Evolutionary conservation across 768 basidiomycete genomes (phyloP).

Genomic region (Ephemerocybe angulata): DNA sequence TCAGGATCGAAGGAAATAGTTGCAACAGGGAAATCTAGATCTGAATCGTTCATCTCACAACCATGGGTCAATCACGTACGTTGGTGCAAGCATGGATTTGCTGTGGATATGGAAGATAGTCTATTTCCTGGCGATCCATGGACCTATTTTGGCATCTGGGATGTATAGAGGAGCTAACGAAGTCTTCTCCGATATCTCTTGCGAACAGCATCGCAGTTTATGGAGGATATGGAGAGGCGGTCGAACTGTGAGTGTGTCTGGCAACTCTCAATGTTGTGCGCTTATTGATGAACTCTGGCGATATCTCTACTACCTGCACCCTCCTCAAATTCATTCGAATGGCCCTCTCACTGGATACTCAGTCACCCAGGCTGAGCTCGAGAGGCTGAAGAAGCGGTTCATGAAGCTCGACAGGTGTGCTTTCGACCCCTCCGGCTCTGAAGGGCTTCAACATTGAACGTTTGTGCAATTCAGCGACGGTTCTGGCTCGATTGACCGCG

Average conservation of each 20-base stretch:
- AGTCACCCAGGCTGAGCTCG: constrained; percentile 95
- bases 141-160: background rate
- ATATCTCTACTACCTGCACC: background rate
- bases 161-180: background rate
- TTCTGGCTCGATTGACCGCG: constrained; percentile 95
- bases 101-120: constrained; percentile 9
- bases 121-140: constrained; percentile 3
- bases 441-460: background rate
- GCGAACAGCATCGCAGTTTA: constrained; percentile 78
- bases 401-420: constrained; percentile 95
- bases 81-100: constrained; percentile 14
- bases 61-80: constrained; percentile 84
- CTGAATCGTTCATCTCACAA: background rate
- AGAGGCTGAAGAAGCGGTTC: constrained; percentile 96
- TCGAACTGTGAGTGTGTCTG: constrained; percentile 81
- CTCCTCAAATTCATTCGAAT: constrained; percentile 8
- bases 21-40: background rate
- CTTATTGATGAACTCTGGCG: background rate
- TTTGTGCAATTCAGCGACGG: constrained; percentile 62
- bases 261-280: background rate
- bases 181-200: background rate
- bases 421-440: background rate
- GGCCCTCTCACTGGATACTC: constrained; percentile 1
- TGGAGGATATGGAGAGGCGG: constrained; percentile 96
- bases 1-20: background rate